Percentiles rank a stretch among this genome's conserved stretches.
phyloP scores from a whole-genome alignment of 2,329 filamentous ascomycete genomes.

The Talaromyces piceae region DNA sequence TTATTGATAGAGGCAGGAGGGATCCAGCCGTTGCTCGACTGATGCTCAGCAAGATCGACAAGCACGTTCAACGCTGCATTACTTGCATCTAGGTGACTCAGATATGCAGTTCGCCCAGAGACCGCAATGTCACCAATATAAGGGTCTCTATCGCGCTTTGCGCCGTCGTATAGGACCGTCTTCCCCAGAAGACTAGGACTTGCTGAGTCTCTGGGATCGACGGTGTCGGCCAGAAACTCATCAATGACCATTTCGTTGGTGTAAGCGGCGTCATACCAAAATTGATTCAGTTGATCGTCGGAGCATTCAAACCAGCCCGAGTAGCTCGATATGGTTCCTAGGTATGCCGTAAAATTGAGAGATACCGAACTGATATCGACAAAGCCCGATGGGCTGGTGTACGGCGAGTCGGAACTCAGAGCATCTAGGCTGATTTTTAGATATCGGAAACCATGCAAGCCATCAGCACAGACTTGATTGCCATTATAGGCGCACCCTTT shows the following conservation, averaged over 20 bases:
- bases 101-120: constrained; percentile 41
- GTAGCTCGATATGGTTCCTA: constrained; percentile 44
- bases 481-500: constrained; percentile 37
- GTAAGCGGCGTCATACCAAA: constrained; percentile 49
- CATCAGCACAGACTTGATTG: constrained; percentile 44
- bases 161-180: constrained; percentile 43
- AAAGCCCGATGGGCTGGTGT: constrained; percentile 37
- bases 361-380: constrained; percentile 39
- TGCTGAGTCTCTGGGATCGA: constrained; percentile 41
- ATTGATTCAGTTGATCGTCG: constrained; percentile 42
- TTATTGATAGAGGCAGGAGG: constrained; percentile 46
- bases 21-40: constrained; percentile 48
- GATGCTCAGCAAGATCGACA: constrained; percentile 44
- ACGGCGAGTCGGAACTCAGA: constrained; percentile 37
- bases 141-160: constrained; percentile 48
- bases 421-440: constrained; percentile 44
- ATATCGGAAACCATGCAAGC: constrained; percentile 49
- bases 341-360: constrained; percentile 40
- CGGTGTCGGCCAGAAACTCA: constrained; percentile 41
- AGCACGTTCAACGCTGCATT: constrained; percentile 40
- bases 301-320: constrained; percentile 49
- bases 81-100: constrained; percentile 39
- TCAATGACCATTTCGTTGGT: constrained; percentile 46
- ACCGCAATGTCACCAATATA: constrained; percentile 49
- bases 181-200: constrained; percentile 41